Evolutionary conservation across 106 monocot genomes (phyloP).

Genomic region (Cymbidium sinense): DNA sequence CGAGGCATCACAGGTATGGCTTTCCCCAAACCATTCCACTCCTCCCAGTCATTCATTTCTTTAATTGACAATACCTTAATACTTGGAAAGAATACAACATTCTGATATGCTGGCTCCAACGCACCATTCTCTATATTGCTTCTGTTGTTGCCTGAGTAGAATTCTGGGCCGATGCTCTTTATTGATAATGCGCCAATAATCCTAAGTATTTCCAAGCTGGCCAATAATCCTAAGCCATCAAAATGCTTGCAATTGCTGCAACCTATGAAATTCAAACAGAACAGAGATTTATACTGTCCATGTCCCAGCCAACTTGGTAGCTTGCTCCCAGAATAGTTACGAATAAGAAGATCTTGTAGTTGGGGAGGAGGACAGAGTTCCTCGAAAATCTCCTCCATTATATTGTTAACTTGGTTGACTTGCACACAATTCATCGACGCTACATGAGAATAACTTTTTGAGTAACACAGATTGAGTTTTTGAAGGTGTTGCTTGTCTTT

Average conservation of each 20-base stretch:
- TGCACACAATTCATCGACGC: not conserved
- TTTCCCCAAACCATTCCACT: not conserved
- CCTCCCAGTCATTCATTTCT: not conserved
- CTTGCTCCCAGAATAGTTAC: slow-evolving; percentile 10
- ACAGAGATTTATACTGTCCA: not conserved
- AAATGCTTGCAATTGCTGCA: not conserved
- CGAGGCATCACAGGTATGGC: not conserved
- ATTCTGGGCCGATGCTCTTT: not conserved
- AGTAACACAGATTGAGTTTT: not conserved
- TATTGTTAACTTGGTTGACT: not conserved
- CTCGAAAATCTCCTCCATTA: slow-evolving; percentile 14
- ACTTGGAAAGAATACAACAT: not conserved
- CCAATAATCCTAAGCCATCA: not conserved
- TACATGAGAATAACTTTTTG: not conserved
- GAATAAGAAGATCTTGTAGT: slow-evolving; percentile 1
- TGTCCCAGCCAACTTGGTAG: slow-evolving; percentile 17
- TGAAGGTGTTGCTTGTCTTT: slow-evolving; percentile 2
- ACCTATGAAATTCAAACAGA: not conserved
- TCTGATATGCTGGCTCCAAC: too few species aligned
- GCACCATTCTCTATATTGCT: not conserved
- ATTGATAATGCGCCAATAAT: not conserved
- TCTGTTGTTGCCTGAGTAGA: not conserved
- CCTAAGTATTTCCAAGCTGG: not conserved
- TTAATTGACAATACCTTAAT: not conserved
- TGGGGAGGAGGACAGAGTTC: slow-evolving; percentile 14